Evolutionary conservation across 495 filamentous ascomycete genomes (phyloP).

Genomic region (Daldinia bambusicola): DNA sequence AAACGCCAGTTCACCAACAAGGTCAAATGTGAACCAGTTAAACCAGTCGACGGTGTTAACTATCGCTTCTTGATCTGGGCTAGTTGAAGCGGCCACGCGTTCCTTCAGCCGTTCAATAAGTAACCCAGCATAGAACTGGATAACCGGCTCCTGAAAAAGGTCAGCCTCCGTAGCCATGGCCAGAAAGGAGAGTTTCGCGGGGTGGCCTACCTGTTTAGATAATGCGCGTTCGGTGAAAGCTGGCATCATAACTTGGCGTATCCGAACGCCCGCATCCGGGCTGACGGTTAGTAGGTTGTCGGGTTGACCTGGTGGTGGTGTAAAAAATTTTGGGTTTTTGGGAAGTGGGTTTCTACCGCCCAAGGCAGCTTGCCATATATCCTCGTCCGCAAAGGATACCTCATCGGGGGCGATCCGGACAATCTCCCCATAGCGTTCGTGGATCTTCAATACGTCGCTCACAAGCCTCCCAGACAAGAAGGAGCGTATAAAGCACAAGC

Average conservation of each 20-base stretch:
- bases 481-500: conserved; percentile 50
- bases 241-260: not conserved
- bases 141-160: no score
- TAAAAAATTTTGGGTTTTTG: no score
- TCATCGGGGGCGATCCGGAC: conserved; percentile 67
- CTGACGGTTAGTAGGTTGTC: not conserved
- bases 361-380: conserved; percentile 50
- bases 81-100: no score
- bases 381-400: conserved; percentile 52
- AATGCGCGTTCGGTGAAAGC: conserved; percentile 2
- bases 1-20: not conserved
- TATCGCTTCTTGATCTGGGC: not conserved
- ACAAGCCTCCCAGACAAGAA: conserved; percentile 43
- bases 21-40: not conserved
- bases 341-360: conserved; percentile 36
- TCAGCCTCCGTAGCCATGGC: no score
- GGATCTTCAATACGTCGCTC: conserved; percentile 48
- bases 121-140: no score
- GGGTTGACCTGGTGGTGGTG: no score
- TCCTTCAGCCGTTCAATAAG: no score
- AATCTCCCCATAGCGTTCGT: conserved; percentile 63
- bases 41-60: not conserved
- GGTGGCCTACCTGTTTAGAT: not conserved
- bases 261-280: conserved; percentile 7
- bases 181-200: not conserved